phyloP scores from a whole-genome alignment of 306 rosid genomes.

The Begonia masoniana region DNA sequence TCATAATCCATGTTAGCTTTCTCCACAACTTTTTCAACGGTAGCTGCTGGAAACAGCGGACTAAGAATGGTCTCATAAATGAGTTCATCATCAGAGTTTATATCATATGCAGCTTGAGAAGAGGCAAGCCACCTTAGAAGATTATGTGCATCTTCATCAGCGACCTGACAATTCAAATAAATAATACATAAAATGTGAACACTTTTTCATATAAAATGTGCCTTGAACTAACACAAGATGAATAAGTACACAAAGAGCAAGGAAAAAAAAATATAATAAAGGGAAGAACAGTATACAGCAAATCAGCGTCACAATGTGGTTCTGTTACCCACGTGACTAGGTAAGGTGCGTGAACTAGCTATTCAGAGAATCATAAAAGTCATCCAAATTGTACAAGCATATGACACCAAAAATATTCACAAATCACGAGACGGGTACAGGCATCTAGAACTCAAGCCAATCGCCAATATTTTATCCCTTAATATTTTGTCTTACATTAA shows the following conservation, averaged over 20 bases:
- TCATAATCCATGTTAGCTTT: conserved; percentile 63
- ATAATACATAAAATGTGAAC: not conserved
- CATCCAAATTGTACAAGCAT: not conserved
- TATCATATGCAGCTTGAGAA: conserved; percentile 66
- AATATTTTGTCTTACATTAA: too few species aligned
- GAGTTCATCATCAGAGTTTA: conserved; percentile 84
- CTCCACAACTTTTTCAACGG: conserved; percentile 64
- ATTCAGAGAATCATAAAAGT: not conserved
- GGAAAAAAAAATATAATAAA: not conserved
- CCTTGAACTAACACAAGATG: not conserved
- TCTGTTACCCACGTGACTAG: too few species aligned
- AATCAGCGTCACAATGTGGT: too few species aligned
- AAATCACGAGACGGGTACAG: too few species aligned
- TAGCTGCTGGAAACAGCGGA: conserved; percentile 63
- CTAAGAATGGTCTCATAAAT: conserved; percentile 56
- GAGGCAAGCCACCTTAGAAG: conserved; percentile 83
- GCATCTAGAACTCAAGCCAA: too few species aligned
- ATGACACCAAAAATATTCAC: not conserved
- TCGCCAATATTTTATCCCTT: too few species aligned
- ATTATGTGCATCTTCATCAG: conserved; percentile 53
- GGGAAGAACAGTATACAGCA: not conserved
- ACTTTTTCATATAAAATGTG: too few species aligned
- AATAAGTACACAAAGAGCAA: not conserved
- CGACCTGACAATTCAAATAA: conserved; percentile 26
- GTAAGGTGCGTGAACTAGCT: too few species aligned